A percentile compares a stretch with the other conserved stretches of the same genome.
Evolutionary conservation across 2,329 filamentous ascomycete species (phyloP).

Genomic region (Botrytis deweyae): DNA sequence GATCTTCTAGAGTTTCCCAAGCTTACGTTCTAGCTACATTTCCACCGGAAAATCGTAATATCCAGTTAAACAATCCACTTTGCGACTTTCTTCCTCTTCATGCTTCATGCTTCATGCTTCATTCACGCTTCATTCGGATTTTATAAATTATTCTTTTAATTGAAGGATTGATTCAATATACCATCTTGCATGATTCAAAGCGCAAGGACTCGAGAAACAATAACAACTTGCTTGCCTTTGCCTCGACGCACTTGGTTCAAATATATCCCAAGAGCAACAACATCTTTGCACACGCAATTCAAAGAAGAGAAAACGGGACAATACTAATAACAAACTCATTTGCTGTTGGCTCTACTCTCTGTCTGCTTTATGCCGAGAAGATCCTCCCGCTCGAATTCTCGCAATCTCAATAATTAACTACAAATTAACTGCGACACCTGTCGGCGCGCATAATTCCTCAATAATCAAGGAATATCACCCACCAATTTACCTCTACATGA

Average conservation of each 20-base stretch:
- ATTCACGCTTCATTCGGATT: neutral
- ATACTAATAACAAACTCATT: neutral
- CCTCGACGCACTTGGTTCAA: neutral
- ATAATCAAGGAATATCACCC: neutral
- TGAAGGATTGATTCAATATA: neutral
- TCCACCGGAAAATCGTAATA: neutral
- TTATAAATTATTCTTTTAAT: neutral
- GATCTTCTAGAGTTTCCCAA: neutral
- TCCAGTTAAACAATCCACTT: neutral
- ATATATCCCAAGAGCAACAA: neutral
- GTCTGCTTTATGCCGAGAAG: neutral
- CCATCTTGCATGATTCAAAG: neutral
- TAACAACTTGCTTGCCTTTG: neutral
- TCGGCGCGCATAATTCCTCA: neutral
- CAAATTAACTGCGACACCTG: neutral
- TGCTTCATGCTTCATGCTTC: neutral
- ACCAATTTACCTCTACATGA: neutral
- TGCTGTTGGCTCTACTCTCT: neutral
- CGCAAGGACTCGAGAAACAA: neutral
- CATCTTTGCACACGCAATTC: neutral
- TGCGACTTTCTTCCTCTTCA: neutral
- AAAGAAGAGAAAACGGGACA: neutral
- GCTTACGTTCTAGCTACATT: neutral
- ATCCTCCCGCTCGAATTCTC: constrained; percentile 4
- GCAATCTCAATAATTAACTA: constrained; percentile 8